Evolutionary conservation across 1,139 yeast species (phyloP), one percentile per base, ranked within the genome.

Genomic region (Spathaspora sp.): DNA sequence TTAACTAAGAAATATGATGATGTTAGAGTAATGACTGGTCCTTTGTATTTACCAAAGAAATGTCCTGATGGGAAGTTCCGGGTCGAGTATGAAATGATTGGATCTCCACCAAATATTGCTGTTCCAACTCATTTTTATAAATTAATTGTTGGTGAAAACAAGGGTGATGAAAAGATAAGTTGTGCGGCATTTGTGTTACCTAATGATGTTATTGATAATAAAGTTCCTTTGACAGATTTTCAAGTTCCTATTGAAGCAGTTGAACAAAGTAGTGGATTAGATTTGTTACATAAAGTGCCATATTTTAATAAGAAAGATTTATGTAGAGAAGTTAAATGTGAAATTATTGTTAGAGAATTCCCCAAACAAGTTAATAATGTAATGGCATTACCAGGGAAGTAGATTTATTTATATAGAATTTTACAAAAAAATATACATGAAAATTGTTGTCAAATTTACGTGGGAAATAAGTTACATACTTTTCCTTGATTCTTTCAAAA

Each of bases 71-170:
- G 71, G 13, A 93, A 91, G 63, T 88, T 73, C 66, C 75, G 88
- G 54, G 96, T 93, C 15, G 72, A 80, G 2, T 93, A 91, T 65
- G 99, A 95, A 67, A 89, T 93, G 39, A 89, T 93, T 64, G 99
- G 99, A 2, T 87, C 89, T 55, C 99, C 99, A 6, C 99, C 99
- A 44, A 88, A 82, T 57, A 78, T 93, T 47, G 98, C 99, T 0
- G 99, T 93, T 9, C 99, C 99, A 15, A 93, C 99, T 0, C 99
- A 93, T 67, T 93, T 95, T 61, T 93, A 85, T 78, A 95, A 93
- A 67, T 72, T 93, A 50, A 72, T 95, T 47, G 88, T 93, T 41
- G 97, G 95, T 7, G 98, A 93, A 63, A 72, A 71, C 11, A 61
- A 67, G 38, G 62, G 67, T 39, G 69, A 74, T 6, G 80, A 79